Base-by-base conservation (phyloP, 768 basidiomycete genomes). In the Clavulina sp. region DNA sequence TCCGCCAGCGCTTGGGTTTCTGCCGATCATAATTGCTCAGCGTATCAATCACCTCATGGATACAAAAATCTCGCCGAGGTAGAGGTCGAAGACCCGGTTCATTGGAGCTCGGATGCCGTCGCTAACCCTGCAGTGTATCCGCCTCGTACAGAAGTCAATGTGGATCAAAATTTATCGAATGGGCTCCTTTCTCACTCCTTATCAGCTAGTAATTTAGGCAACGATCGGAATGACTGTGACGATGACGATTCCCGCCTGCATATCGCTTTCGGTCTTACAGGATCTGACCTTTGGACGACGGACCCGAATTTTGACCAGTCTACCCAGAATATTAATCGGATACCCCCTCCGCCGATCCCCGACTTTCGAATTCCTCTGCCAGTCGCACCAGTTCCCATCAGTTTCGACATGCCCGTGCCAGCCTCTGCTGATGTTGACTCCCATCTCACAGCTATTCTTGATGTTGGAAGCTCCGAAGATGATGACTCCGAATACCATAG, bases 301-400 rank as follows among this genome's bases (percentile, higher is more conserved):
- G 33, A 53, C 36, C 24, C 46, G n/a, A 4, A n/a, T 2, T 7
- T 21, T 13, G 48, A 29, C 23, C 44, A 28, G 13, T 49, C 32
- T 5, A 16, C 52, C 9, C 9, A 30, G 19, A 26, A 40, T 43
- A 32, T 34, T 19, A 38, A 56, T 13, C 53, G 54, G 23, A 3
- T 55, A 23, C 36, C 54, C 21, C n/a, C n/a, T 13, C 23, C 41
- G n/a, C 33, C 32, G n/a, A 41, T 32, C 38, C 49, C 55, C 13
- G 54, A 56, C 40, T 24, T 44, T 19, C 47, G 49, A 26, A 9
- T 32, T 19, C 54, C 57, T 76, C 5, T 65, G 69, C 26, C 75
- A 73, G 60, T 70, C 75, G 33, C 65, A 57, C 13, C 56, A 68
- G 40, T 66, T 77, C 57, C 43, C 9, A 9, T 46, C 26, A 13